Percentiles rank a stretch among this genome's conserved stretches.
Evolutionary conservation across 2,329 filamentous ascomycete genomes (phyloP).

Genomic region (Hypoxylon rubiginosum): DNA sequence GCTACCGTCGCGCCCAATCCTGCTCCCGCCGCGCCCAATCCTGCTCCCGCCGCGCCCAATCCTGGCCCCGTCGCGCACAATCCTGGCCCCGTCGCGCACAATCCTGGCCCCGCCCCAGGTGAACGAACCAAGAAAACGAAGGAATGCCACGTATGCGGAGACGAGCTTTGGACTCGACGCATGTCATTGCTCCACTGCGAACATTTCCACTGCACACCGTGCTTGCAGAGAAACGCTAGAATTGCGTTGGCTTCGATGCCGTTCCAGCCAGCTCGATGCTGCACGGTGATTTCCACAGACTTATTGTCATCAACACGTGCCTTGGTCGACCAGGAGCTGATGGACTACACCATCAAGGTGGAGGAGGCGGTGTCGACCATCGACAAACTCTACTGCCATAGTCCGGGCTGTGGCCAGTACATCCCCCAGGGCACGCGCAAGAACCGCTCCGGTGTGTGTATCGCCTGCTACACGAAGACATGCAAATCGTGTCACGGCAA

Average conservation of each 20-base stretch:
- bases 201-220: neutral
- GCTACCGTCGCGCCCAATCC: no score
- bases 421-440: neutral
- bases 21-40: no score
- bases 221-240: neutral
- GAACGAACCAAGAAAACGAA: no score
- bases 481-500: constrained; percentile 18
- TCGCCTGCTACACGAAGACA: neutral
- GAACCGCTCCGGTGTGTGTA: neutral
- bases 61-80: no score
- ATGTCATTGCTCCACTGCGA: neutral
- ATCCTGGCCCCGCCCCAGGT: no score
- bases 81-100: no score
- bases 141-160: neutral
- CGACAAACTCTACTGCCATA: neutral
- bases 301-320: neutral
- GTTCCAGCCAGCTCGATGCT: neutral
- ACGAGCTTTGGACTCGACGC: neutral
- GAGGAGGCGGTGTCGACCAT: neutral
- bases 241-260: neutral
- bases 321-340: no score
- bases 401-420: neutral
- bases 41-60: no score
- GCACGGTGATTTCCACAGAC: neutral
- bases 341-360: neutral